Evolutionary conservation across 768 basidiomycete genomes (phyloP), one percentile per base, ranked within the genome.

Genomic region (Lactarius hatsudake): DNA sequence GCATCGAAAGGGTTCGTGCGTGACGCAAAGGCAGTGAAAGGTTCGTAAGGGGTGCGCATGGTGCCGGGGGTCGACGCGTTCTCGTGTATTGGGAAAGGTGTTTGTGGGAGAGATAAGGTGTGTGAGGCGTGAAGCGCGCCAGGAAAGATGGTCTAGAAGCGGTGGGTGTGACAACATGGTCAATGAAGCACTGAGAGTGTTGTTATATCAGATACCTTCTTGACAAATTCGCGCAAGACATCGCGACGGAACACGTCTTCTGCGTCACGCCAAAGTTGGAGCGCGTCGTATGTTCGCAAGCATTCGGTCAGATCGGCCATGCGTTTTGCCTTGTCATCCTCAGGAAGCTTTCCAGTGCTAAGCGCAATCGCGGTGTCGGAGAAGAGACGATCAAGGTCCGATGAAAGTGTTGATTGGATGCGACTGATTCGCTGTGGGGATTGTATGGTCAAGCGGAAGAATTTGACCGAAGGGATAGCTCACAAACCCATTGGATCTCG

Each of bases 351-450:
- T 42, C 77, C 79, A 30, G 83, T 81, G 51, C 77, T 81, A 62
- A 91, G 76, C 4, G 83, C 72, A 4, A 78, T 67, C 43, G 96
- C 75, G 2, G 86, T 86, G 7, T 81, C 79, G 2, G 87, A 82
- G 73, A 97, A 94, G 8, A 96, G 77, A 68, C 89, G 86, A 70
- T 97, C 90, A 9, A 98, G 84, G 74, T 96, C 94, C 4, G 88
- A 89, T 3, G 90, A 91, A 28, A 99, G 78, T 0, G 94, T 93
- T 17, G 89, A 86, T 67, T 89, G 88, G 71, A 98, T 90, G 20
- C 90, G 84, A 70, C 91, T 87, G 59, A 98, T 86, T 56, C 91
- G 85, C 96, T 89, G 62, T 15, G n/a, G 43, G 32, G 13, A 28
- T 1, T 20, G 59, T 65, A 28, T 53, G 71, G 73, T 71, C 55